These are phyloP conservation scores for Geoglossum cookeanum DNA, from an alignment of 2,329 filamentous ascomycete genomes.

Conservation along the genomic window DNA sequence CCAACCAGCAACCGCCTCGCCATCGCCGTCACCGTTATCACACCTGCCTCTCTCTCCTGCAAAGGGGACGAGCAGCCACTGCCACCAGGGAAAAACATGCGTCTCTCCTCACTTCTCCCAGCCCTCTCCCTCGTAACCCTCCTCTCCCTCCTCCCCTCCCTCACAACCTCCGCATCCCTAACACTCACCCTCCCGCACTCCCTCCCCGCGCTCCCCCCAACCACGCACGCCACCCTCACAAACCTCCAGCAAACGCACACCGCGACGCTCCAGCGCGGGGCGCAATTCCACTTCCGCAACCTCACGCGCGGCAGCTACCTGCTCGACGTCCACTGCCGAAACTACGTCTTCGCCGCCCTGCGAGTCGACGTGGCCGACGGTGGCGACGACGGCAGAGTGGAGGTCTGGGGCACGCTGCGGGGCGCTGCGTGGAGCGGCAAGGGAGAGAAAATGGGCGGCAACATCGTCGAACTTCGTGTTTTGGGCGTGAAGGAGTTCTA, in stretches of 20 bases:
- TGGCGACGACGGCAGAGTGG: constrained; percentile 27
- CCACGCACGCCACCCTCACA: constrained; percentile 48
- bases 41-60: too few relatives aligned
- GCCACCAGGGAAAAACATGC: too few relatives aligned
- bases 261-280: constrained; percentile 46
- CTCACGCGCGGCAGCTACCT: constrained; percentile 59
- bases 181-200: constrained; percentile 32
- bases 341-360: constrained; percentile 59
- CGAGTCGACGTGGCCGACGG: constrained; percentile 47
- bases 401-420: constrained; percentile 67
- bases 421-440: constrained; percentile 83
- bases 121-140: background rate
- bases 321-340: constrained; percentile 56
- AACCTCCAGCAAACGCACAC: constrained; percentile 30
- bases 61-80: too few relatives aligned
- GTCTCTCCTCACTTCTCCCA: background rate
- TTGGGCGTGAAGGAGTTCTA: constrained; percentile 55
- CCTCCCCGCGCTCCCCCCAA: constrained; percentile 29
- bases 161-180: constrained; percentile 23
- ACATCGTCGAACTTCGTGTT: constrained; percentile 39
- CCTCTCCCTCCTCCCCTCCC: constrained; percentile 15
- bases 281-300: constrained; percentile 59
- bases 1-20: too few relatives aligned
- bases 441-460: constrained; percentile 38
- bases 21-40: too few relatives aligned